Percentiles rank a stretch among this genome's conserved stretches.
Evolutionary conservation across 768 basidiomycete species (phyloP).

Genomic region (Agaricus subrufescens): DNA sequence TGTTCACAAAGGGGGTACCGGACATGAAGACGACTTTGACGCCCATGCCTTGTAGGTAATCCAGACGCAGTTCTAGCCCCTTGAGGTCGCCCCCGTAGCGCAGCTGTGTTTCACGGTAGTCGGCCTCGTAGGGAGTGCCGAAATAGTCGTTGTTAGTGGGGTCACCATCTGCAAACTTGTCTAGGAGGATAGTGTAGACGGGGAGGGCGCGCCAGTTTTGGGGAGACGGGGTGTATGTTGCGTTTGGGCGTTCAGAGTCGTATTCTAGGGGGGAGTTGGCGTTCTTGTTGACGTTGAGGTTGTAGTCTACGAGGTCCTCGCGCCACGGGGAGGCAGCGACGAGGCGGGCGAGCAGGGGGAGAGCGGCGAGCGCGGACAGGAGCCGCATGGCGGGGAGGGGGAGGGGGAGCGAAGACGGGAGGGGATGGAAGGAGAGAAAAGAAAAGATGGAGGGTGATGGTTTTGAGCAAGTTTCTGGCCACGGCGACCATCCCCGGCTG

Average conservation of each 20-base stretch:
- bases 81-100: conserved; percentile 87
- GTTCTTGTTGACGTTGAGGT: conserved; percentile 74
- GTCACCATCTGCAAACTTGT: conserved; percentile 94
- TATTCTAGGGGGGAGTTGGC: conserved; percentile 68
- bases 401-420: background rate
- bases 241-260: conserved; percentile 50
- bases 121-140: conserved; percentile 71
- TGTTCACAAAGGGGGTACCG: conserved; percentile 89
- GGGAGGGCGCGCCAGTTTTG: conserved; percentile 82
- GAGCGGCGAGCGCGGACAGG: conserved; percentile 34
- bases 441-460: background rate
- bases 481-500: too few species aligned
- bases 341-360: conserved; percentile 31
- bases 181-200: conserved; percentile 76
- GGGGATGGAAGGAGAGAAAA: background rate
- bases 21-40: conserved; percentile 82
- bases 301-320: conserved; percentile 63
- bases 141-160: conserved; percentile 92
- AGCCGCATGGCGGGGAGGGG: conserved; percentile 38
- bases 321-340: conserved; percentile 61
- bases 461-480: conserved; percentile 11
- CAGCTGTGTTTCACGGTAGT: conserved; percentile 85
- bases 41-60: conserved; percentile 91
- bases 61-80: conserved; percentile 68
- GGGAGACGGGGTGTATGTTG: conserved; percentile 75